Evolutionary conservation across 1,139 yeast species (phyloP).

Genomic region (Diutina pseudorugosa): DNA sequence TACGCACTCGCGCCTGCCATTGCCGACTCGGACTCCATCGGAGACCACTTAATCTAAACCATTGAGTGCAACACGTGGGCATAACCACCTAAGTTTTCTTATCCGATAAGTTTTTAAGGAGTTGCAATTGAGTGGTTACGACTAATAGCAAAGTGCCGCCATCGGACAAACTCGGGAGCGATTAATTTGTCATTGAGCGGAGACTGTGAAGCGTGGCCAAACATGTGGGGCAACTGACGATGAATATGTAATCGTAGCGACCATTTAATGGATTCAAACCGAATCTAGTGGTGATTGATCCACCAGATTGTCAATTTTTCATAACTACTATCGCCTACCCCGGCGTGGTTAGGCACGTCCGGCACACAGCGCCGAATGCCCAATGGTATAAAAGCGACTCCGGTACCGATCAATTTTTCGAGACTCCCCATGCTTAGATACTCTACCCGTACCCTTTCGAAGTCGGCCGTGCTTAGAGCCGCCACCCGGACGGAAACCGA

Average conservation of each 20-base stretch:
- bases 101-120: too few species aligned
- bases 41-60: too few species aligned
- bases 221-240: too few species aligned
- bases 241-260: too few species aligned
- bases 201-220: background rate
- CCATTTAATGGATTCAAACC: too few species aligned
- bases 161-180: background rate
- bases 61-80: too few species aligned
- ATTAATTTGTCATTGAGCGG: background rate
- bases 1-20: background rate
- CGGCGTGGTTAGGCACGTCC: background rate
- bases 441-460: slow-evolving; percentile 2
- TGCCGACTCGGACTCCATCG: background rate
- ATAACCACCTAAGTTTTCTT: too few species aligned
- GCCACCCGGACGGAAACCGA: slow-evolving; percentile 71
- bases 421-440: background rate
- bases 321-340: background rate
- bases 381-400: background rate
- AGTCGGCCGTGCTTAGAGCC: slow-evolving; percentile 4
- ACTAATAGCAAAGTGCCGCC: too few species aligned
- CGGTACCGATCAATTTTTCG: slow-evolving; percentile 1
- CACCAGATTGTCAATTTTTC: too few species aligned
- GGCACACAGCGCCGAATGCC: background rate
- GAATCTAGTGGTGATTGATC: too few species aligned
- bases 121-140: too few species aligned